These are phyloP conservation scores for Fusarium buharicum DNA, from an alignment of 2,329 filamentous ascomycete species.

Conservation along the genomic window DNA sequence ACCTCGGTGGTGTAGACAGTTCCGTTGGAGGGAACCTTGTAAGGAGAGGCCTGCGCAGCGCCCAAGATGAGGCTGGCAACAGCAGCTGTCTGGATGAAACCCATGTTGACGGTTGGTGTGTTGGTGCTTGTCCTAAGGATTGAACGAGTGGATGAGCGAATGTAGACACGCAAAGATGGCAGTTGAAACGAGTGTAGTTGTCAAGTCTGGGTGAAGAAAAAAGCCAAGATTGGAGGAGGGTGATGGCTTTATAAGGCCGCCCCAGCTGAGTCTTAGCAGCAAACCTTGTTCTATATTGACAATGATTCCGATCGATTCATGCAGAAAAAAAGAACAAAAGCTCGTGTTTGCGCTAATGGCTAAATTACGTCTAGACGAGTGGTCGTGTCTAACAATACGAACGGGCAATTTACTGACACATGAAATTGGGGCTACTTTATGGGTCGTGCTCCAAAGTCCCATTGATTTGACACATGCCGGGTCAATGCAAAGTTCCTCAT, in stretches of 20 bases:
- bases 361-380: not conserved
- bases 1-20: slow-evolving; percentile 68
- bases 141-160: slow-evolving; percentile 5
- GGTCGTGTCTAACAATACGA: not conserved
- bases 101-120: slow-evolving; percentile 33
- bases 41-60: slow-evolving; percentile 31
- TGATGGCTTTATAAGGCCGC: slow-evolving; percentile 13
- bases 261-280: not conserved
- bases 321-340: not conserved
- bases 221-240: not conserved
- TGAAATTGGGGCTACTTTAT: not conserved
- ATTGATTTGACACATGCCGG: too few relatives aligned
- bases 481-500: not conserved
- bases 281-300: not conserved
- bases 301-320: not conserved
- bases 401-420: not conserved
- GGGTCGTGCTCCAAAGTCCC: too few relatives aligned
- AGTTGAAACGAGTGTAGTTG: slow-evolving; percentile 20
- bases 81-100: slow-evolving; percentile 37
- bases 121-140: not conserved
- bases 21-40: slow-evolving; percentile 35
- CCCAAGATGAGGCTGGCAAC: slow-evolving; percentile 31
- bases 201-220: slow-evolving; percentile 4
- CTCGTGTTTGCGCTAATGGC: not conserved
- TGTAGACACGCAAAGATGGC: too few relatives aligned